A percentile compares a stretch with the other conserved stretches of the same genome.
These are phyloP conservation scores for Caryopteris hybrid DNA, from an alignment of 305 asterid species.

Conservation along the genomic window DNA sequence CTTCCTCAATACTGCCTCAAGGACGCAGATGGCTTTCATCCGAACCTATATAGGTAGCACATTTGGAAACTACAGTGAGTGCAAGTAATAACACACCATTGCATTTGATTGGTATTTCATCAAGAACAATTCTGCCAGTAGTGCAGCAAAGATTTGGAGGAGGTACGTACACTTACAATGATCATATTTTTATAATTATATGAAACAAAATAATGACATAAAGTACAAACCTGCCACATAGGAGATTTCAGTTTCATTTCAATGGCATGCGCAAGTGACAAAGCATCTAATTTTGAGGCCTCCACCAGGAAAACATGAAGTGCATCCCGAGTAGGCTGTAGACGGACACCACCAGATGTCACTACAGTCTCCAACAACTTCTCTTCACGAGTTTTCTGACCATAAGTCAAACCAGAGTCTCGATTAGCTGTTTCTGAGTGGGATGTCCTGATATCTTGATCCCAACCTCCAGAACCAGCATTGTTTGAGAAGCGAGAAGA, in stretches of 20 bases:
- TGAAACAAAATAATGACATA: slow-evolving; percentile 8
- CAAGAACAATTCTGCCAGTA: neutral
- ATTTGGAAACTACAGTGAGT: neutral
- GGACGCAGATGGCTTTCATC: slow-evolving; percentile 81
- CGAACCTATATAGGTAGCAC: slow-evolving; percentile 63
- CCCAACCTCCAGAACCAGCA: slow-evolving; percentile 71
- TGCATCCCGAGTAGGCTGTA: slow-evolving; percentile 95
- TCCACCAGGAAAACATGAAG: slow-evolving; percentile 73
- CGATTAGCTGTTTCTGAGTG: slow-evolving; percentile 49
- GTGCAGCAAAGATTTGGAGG: neutral
- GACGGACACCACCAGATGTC: slow-evolving; percentile 91
- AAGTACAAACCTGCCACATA: slow-evolving; percentile 83
- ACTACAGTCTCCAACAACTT: slow-evolving; percentile 83
- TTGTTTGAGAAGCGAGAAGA: slow-evolving; percentile 49
- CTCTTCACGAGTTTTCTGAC: slow-evolving; percentile 80
- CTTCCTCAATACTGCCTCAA: slow-evolving; percentile 90
- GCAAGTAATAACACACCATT: neutral
- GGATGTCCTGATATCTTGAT: slow-evolving; percentile 50
- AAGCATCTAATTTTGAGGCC: slow-evolving; percentile 72
- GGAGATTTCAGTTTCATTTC: slow-evolving; percentile 80
- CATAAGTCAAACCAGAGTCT: slow-evolving; percentile 36
- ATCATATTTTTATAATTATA: slow-evolving; percentile 10
- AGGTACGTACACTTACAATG: neutral
- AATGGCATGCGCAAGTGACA: slow-evolving; percentile 64
- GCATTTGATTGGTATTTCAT: neutral